Base-by-base conservation (phyloP, 1,284 basidiomycete genomes). In the Vanrija pseudolonga region DNA sequence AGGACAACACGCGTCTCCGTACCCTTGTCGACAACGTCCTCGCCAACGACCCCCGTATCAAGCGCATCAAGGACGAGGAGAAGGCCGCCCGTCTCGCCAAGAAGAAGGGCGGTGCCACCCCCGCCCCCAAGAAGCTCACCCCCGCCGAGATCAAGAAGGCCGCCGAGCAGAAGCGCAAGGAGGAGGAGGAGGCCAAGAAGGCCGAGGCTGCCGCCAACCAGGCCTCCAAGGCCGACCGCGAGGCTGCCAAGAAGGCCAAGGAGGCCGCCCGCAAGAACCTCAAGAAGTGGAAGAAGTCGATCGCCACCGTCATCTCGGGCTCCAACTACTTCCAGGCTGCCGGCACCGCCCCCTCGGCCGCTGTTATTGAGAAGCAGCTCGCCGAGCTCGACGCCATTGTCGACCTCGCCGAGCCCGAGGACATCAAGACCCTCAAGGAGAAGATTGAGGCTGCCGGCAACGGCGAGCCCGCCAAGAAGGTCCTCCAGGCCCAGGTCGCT, bases 41-140 rank as follows among this genome's bases (percentile, higher is more conserved):
- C 52, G 82, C 84, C 56, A 73, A 87, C 59, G 95, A 98, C 76
- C 95, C 95, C 26, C 89, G 95, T 60, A 97, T 98, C 82, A 98
- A 95, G 80, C 83, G 90, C 60, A 96, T 98, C 82, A 96, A 95
- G 77, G 87, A 91, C 63, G 86, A 96, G 69, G 95, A 98, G 79
- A 98, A 97, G 76, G 91, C 89, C 56, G 91, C 90, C 1, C 83
- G 94, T 26, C 90, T 94, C 68, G 90, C 90, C 42, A 98, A 98
- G 83, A 93, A 91, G 80, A 78, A 85, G 74, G 83, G 77, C 45
- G 77, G 76, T 51, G 76, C 73, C 18, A 63, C 52, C 24, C 15
- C 54, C 41, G 72, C 70, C 76, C 78, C 81, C 28, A 84, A 83
- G 64, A 78, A 79, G 59, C 80, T 78, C 60, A 70, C 73, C 14